Base-by-base conservation (phyloP, 1,284 basidiomycete species). In the Stygiomarasmius scandens region DNA sequence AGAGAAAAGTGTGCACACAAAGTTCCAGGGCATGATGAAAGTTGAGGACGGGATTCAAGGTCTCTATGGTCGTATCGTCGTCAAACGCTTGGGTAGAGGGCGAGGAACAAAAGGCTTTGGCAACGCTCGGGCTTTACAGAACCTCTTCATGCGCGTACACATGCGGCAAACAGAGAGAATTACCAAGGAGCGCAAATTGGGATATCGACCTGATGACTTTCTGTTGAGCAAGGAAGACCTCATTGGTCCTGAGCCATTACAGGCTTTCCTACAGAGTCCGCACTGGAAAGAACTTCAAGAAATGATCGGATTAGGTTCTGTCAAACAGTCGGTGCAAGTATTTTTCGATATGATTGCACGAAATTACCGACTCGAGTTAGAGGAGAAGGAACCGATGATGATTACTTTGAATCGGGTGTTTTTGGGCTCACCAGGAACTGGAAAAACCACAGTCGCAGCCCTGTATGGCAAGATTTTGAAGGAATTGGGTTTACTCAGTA, bases 381-480 rank as follows among this genome's bases (percentile, higher is more conserved):
- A 59, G 34, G 86, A 87, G 66, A 72, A 77, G 62, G 73, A 79
- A 53, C 84, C 83, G 0, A 54, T 84, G 12, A 69, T 77, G 54
- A 61, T 84, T 4, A 82, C 84, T 9, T 75, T 89, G 55, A 88
- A 88, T 59, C 77, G 83, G 14, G 81, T 85, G 0, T 86, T 88
- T 65, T 64, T 85, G 11, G 86, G 86, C 1, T 80, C 79, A 1
- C 87, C 86, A 1, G 86, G 86, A 1, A 88, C 86, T 1, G 86
- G 86, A 0, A 88, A 88, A 65, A 88, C 86, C 2, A 82, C 86
- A 0, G 86, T 89, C 0, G 86, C 84, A 1, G 82, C 82, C 62
- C 63, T 86, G 16, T 88, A 88, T 59, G 86, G 86, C 0, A 76
- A 77, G 58, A 81, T 88, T 54, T 68, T 89, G 3, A 77, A 77